Percentiles rank a stretch among this genome's conserved stretches.
phyloP scores from a whole-genome alignment of 441 rosid species.

The Populus tomentosa region DNA sequence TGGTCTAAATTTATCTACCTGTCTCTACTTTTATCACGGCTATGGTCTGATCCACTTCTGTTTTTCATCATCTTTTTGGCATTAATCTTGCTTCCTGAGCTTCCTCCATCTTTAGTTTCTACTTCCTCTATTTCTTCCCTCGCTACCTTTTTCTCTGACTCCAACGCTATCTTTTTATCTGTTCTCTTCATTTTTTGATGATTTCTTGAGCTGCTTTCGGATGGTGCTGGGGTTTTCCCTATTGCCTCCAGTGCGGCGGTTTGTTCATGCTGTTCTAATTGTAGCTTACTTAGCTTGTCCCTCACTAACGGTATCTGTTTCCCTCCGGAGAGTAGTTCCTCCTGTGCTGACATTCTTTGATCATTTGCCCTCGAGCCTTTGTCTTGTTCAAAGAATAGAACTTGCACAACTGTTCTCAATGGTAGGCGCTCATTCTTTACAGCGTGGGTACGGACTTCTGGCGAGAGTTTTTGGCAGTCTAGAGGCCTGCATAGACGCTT shows the following conservation, averaged over 20 bases:
- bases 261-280: conserved; percentile 27
- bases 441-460: conserved; percentile 89
- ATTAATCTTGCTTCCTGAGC: conserved; percentile 28
- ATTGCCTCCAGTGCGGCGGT: conserved; percentile 8
- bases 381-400: conserved; percentile 88
- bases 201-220: conserved; percentile 38
- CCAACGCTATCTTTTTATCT: conserved; percentile 10
- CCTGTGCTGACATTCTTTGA: conserved; percentile 23
- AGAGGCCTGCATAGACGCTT: conserved; percentile 73
- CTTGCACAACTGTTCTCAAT: conserved; percentile 89
- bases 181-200: conserved; percentile 28
- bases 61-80: conserved; percentile 28
- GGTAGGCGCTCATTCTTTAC: conserved; percentile 94
- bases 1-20: conserved; percentile 12
- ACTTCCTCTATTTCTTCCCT: conserved; percentile 29
- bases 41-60: conserved; percentile 44
- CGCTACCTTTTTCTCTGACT: conserved; percentile 13
- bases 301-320: conserved; percentile 1
- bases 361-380: conserved; percentile 35
- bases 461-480: conserved; percentile 86
- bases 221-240: conserved; percentile 14
- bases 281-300: conserved; percentile 32
- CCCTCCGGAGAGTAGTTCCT: not conserved
- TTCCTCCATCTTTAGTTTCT: conserved; percentile 30
- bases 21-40: conserved; percentile 44